These are phyloP conservation scores for Boletus sensibilis DNA, from an alignment of 768 basidiomycete genomes.

Conservation along the genomic window DNA sequence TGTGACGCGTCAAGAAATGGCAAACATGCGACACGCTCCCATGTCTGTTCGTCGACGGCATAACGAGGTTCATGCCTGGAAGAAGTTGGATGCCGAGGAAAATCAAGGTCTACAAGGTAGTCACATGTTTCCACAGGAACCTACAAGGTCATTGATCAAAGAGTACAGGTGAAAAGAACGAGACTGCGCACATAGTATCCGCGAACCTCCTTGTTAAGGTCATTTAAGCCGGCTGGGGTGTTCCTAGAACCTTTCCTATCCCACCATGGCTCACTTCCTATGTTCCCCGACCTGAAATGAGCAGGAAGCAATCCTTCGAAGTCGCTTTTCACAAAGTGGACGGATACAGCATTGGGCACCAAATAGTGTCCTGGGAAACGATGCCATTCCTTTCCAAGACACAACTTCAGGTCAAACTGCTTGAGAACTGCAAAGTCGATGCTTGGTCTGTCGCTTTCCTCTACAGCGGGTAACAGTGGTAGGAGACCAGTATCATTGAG, in stretches of 20 bases:
- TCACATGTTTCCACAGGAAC: slow-evolving; percentile 73
- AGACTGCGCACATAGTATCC: slow-evolving; percentile 68
- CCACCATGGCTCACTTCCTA: slow-evolving; percentile 29
- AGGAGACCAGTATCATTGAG: slow-evolving; percentile 71
- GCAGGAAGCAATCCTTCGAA: slow-evolving; percentile 88
- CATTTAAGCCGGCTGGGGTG: slow-evolving; percentile 73
- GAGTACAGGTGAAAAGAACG: not conserved
- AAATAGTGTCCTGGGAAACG: slow-evolving; percentile 90
- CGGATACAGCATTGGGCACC: slow-evolving; percentile 75
- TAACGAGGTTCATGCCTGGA: slow-evolving; percentile 79
- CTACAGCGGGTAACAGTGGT: slow-evolving; percentile 43
- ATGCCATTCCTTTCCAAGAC: slow-evolving; percentile 95
- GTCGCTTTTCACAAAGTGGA: slow-evolving; percentile 90
- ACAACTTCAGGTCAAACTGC: slow-evolving; percentile 71
- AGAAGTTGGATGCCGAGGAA: slow-evolving; percentile 61
- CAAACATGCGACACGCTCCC: slow-evolving; percentile 80
- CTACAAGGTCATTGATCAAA: slow-evolving; percentile 37
- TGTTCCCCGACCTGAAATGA: slow-evolving; percentile 55
- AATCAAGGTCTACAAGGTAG: slow-evolving; percentile 89
- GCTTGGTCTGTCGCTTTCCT: slow-evolving; percentile 44
- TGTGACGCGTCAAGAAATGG: slow-evolving; percentile 82
- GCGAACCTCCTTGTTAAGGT: slow-evolving; percentile 76
- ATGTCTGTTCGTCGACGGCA: slow-evolving; percentile 57
- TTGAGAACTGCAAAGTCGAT: slow-evolving; percentile 69
- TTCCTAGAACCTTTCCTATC: slow-evolving; percentile 56